Base-by-base conservation (phyloP, 1,284 basidiomycete genomes). In the Malassezia psittaci region DNA sequence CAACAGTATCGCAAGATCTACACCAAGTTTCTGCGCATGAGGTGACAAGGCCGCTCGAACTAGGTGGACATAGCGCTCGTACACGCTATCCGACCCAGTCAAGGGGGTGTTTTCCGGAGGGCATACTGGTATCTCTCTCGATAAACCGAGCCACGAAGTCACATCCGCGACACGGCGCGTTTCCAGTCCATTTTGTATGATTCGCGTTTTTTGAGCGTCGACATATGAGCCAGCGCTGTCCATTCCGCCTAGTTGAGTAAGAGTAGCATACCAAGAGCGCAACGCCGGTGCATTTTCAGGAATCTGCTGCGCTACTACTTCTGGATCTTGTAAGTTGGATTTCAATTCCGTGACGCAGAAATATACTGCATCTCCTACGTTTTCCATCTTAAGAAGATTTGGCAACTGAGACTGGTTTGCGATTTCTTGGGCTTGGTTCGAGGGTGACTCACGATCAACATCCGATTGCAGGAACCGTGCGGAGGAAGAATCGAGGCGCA, bases 141-240 rank as follows among this genome's bases (percentile, higher is more conserved):
- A 77, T 61, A 81, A 69, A 35, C 78, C 77, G 51, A 83, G 68
- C 76, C 86, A 84, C n/a, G 72, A 72, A 33, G 77, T 75, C 45
- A 83, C 72, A 65, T 84, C 79, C 24, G 87, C 83, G 43, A 87
- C 79, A 43, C 81, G 77, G 12, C 80, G 79, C 60, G 86, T 82
- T 63, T 87, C 86, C 2, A 88, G 70, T 0, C 90, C 90, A 1
- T 83, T 80, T 75, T 90, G 88, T 7, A 86, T 73, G 67, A 94
- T 82, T 54, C 84, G 83, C 34, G 90, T 90, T 5, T 80, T 69
- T 1, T 78, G 74, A 0, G 83, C 77, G 68, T 96, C 88, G 12
- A 93, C 79, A 45, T 48, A 57, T 21, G 34, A 42, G 9, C 50
- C 55, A 1, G 37, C 36, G 18, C 40, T 15, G 21, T 39, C 50